Evolutionary conservation across 139 green algal genomes (phyloP).

Genomic region (Auxenochlorella protothecoides): DNA sequence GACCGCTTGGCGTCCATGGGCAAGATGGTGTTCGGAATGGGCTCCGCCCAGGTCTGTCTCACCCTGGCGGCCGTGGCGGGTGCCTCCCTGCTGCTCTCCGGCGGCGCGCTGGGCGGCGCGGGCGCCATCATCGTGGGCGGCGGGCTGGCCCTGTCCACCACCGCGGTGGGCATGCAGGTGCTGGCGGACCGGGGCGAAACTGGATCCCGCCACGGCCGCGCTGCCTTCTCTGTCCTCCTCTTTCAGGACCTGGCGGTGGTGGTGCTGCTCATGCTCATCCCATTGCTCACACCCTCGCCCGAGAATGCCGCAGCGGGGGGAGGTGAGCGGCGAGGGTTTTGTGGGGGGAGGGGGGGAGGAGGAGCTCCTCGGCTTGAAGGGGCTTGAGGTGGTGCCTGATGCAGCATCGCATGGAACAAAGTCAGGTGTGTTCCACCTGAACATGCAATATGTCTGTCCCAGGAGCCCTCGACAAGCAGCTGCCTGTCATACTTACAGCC

Average conservation of each 20-base stretch:
- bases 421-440: too few relatives aligned
- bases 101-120: slow-evolving; percentile 41
- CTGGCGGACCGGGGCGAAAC: slow-evolving; percentile 90
- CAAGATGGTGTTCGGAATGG: slow-evolving; percentile 99
- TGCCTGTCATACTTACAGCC: too few relatives aligned
- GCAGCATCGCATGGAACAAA: too few relatives aligned
- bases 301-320: slow-evolving; percentile 10
- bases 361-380: too few relatives aligned
- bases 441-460: too few relatives aligned
- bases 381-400: too few relatives aligned
- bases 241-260: slow-evolving; percentile 97
- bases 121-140: slow-evolving; percentile 84
- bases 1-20: slow-evolving; percentile 90
- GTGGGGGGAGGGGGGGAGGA: too few relatives aligned
- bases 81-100: slow-evolving; percentile 38
- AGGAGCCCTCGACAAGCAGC: too few relatives aligned
- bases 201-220: slow-evolving; percentile 80
- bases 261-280: slow-evolving; percentile 98
- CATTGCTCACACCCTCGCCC: slow-evolving; percentile 78
- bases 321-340: slow-evolving; percentile 4
- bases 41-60: slow-evolving; percentile 69
- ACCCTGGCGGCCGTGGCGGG: slow-evolving; percentile 43
- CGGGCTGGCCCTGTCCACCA: slow-evolving; percentile 90
- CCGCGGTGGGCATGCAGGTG: slow-evolving; percentile 93
- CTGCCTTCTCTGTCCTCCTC: slow-evolving; percentile 92